Evolutionary conservation across 208 protist genomes (phyloP).

Genomic region (Wallacemonas collosoma): DNA sequence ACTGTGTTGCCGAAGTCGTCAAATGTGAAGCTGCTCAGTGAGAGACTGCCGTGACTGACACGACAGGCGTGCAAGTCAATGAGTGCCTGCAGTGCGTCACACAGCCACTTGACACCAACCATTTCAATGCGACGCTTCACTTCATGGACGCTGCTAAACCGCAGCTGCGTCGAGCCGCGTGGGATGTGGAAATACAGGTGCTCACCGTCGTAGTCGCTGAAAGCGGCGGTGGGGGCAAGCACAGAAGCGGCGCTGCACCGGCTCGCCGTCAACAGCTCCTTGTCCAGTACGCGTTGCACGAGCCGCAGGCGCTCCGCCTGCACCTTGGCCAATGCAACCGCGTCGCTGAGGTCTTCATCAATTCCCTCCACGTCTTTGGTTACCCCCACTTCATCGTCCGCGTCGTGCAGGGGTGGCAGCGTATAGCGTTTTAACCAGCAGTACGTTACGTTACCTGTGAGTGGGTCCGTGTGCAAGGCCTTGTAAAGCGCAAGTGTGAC

Average conservation of each 20-base stretch:
- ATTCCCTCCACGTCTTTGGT: constrained; percentile 2
- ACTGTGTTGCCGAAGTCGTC: constrained; percentile 78
- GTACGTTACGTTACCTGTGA: constrained; percentile 49
- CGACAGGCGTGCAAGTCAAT: constrained; percentile 65
- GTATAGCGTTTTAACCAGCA: constrained; percentile 77
- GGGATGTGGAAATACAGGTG: constrained; percentile 66
- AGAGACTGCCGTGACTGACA: constrained; percentile 52
- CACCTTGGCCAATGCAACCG: not conserved
- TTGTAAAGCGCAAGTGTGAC: constrained; percentile 44
- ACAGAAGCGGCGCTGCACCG: constrained; percentile 44
- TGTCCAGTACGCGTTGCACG: constrained; percentile 38
- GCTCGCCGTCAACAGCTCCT: constrained; percentile 42
- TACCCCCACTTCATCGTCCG: not conserved
- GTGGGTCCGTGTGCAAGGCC: constrained; percentile 54
- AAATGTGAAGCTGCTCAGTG: constrained; percentile 70
- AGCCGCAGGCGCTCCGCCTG: constrained; percentile 7
- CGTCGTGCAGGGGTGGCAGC: constrained; percentile 23
- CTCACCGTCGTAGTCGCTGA: constrained; percentile 44
- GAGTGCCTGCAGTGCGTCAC: constrained; percentile 64
- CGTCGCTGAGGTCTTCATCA: constrained; percentile 2
- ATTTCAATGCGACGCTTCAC: constrained; percentile 48
- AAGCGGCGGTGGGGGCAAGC: constrained; percentile 53
- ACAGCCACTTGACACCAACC: constrained; percentile 63
- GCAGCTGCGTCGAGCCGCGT: constrained; percentile 62
- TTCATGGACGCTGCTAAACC: constrained; percentile 65